Base-by-base conservation (phyloP, 176 grass and related monocot species). In the Avena sativa region DNA sequence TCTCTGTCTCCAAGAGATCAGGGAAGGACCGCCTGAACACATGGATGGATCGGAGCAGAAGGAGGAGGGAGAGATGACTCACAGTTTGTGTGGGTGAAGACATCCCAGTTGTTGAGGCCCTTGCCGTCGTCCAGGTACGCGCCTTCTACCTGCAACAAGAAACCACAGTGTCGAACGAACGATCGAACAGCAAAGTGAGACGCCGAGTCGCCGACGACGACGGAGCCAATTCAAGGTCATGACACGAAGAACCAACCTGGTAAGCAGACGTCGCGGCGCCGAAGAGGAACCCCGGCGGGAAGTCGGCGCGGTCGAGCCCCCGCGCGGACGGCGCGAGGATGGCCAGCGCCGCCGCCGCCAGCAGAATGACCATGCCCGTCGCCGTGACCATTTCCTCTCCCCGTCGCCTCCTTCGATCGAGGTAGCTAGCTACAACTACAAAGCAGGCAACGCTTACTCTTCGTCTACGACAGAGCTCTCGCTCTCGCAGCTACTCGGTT, bases 81-180 rank as follows among this genome's bases (percentile, higher is more conserved):
- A 85, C 86, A 0, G 4, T 38, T 59, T 6, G 79, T 69, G 64
- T 95, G 96, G 73, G 90, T 84, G 86, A 94, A 98, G 57, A 91
- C 76, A 46, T 98, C 96, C 96, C 96, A 98, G 84, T 94, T 98
- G 88, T 47, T 87, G 57, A 91, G 80, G 8, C 93, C 66, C 84
- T 92, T 98, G 81, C 89, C 86, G 62, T 86, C 93, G 79, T 98
- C 96, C 78, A 87, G 52, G 81, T 89, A 92, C 67, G 96, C 96
- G 82, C 93, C 96, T 84, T 98, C 96, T 5, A 98, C 67, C 96
- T 97, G 88, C 1, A 4, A 49, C 63, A 28, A 43, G 19, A 63
- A 47, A 9, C 3, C 77, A 62, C 28, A 0, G 26, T 9, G 74
- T 26, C 28, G 65, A 64, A 4, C 3, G 50, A 19, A 2, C 51